Base-by-base conservation (phyloP, 352 stramenopile genomes). In the Phytophthora constricta region DNA sequence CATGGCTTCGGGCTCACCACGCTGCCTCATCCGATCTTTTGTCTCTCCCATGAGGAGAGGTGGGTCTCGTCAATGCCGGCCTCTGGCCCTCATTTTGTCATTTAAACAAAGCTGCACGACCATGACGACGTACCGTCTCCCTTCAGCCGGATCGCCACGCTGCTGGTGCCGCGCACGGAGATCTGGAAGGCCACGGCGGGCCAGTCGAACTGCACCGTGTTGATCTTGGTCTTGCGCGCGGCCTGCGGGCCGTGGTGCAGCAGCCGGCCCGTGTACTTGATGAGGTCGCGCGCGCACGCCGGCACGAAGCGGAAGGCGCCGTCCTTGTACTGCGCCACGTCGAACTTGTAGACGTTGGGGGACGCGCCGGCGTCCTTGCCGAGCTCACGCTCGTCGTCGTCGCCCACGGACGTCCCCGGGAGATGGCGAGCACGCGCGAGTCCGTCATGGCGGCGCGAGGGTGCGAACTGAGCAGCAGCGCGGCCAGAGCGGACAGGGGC, bases 131-230 rank as follows among this genome's bases (percentile, higher is more conserved):
- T 48, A 94, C 86, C 86, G 55, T 95, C 87, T 54, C 88, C 88
- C 76, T 96, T 96, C 22, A 96, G 72, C 14, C 88, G 83, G 42
- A 96, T 93, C 27, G 75, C 83, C 16, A 96, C 82, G n/a, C 67
- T 78, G 31, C 53, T 77, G 9, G 86, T 88, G 62, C 75, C 70
- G 54, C 63, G 72, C 53, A 93, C 86, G 11, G 70, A 72, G 50
- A 96, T 76, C 60, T 84, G 74, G 42, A 95, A 89, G 23, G 74
- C 72, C 37, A 88, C 87, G 42, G 72, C 86, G 0, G 86, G 73
- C 88, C 88, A 96, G 71, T 96, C 88, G 62, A 96, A 96, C 62
- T 96, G 86, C 73, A 92, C 87, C 14, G 80, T 89, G 71, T 95
- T 96, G 51, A 93, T 84, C 70, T 96, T 96, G 17, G 86, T 89